phyloP scores from a whole-genome alignment of 768 basidiomycete genomes.

The Butyriboletus loyo region DNA sequence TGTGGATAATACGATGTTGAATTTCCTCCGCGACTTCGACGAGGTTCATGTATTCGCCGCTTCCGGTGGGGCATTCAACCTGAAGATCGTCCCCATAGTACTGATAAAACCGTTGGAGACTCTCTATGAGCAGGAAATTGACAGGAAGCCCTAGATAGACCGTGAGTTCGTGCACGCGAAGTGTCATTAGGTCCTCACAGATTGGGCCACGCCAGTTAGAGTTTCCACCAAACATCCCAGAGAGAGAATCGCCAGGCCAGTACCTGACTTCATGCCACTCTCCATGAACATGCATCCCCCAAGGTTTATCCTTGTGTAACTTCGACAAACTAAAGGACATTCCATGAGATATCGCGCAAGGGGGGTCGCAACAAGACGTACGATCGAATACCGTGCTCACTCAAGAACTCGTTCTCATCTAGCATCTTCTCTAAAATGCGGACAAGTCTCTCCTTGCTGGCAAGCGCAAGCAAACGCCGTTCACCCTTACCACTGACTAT shows the following conservation, averaged over 20 bases:
- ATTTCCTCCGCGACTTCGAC: slow-evolving; percentile 95
- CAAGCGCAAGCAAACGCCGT: slow-evolving; percentile 83
- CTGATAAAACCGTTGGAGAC: slow-evolving; percentile 94
- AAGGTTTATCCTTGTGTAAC: slow-evolving; percentile 86
- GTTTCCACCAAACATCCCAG: slow-evolving; percentile 98
- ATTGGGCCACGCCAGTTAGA: slow-evolving; percentile 97
- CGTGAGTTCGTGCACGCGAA: neutral
- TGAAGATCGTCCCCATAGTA: slow-evolving; percentile 93
- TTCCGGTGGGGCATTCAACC: slow-evolving; percentile 95
- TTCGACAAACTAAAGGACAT: slow-evolving; percentile 69
- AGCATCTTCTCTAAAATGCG: slow-evolving; percentile 94
- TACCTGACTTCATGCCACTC: slow-evolving; percentile 90
- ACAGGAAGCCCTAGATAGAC: slow-evolving; percentile 77
- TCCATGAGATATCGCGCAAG: slow-evolving; percentile 4
- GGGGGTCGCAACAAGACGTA: slow-evolving; percentile 39
- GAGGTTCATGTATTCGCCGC: slow-evolving; percentile 97
- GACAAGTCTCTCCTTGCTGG: slow-evolving; percentile 85
- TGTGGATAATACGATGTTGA: slow-evolving; percentile 98
- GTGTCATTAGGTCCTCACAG: slow-evolving; percentile 43
- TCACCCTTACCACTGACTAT: slow-evolving; percentile 70
- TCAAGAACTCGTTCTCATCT: slow-evolving; percentile 95
- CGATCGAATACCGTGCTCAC: slow-evolving; percentile 95
- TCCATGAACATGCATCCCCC: slow-evolving; percentile 93
- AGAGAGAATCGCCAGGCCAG: slow-evolving; percentile 97
- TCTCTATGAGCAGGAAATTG: slow-evolving; percentile 94